A percentile compares a stretch with the other conserved stretches of the same genome.
These are phyloP conservation scores for Xerocomellus amylosporus DNA, from an alignment of 768 basidiomycete genomes.

Conservation along the genomic window DNA sequence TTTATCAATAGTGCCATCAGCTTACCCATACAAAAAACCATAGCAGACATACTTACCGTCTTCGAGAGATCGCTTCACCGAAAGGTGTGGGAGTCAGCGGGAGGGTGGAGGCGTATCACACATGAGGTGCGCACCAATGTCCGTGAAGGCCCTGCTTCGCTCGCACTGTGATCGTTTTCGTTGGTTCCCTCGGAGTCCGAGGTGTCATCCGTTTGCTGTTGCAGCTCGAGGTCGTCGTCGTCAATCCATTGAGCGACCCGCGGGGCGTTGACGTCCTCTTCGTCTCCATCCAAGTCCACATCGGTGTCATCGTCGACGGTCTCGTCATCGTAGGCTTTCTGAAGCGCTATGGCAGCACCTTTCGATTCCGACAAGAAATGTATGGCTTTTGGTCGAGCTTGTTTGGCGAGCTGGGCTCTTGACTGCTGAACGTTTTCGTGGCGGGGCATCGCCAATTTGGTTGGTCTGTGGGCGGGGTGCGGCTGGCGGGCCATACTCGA, in stretches of 20 bases:
- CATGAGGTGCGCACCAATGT: conserved; percentile 13
- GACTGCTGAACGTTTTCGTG: conserved; percentile 1
- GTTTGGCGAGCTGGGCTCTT: conserved; percentile 1
- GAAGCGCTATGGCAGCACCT: not conserved
- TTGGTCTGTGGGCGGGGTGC: not conserved
- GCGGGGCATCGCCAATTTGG: not conserved
- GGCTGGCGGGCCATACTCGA: conserved; percentile 3
- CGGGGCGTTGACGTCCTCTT: conserved; percentile 40
- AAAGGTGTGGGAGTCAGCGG: not conserved
- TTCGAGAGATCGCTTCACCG: conserved; percentile 28
- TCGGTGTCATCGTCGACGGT: conserved; percentile 31
- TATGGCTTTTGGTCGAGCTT: conserved; percentile 16
- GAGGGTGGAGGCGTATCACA: not conserved
- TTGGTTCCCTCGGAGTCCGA: conserved; percentile 14
- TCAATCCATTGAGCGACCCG: conserved; percentile 63
- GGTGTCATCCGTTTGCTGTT: conserved; percentile 9
- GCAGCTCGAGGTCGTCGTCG: conserved; percentile 38
- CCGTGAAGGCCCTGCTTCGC: conserved; percentile 9
- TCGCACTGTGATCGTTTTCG: not conserved
- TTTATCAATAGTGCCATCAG: conserved; percentile 2
- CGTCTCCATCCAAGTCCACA: conserved; percentile 9
- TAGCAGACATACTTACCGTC: conserved; percentile 17
- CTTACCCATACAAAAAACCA: not conserved
- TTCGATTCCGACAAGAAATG: conserved; percentile 18
- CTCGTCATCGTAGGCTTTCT: conserved; percentile 21